Conservation (phyloP, 495 filamentous ascomycete genomes). For the Pyrenula aspistea region DNA sequence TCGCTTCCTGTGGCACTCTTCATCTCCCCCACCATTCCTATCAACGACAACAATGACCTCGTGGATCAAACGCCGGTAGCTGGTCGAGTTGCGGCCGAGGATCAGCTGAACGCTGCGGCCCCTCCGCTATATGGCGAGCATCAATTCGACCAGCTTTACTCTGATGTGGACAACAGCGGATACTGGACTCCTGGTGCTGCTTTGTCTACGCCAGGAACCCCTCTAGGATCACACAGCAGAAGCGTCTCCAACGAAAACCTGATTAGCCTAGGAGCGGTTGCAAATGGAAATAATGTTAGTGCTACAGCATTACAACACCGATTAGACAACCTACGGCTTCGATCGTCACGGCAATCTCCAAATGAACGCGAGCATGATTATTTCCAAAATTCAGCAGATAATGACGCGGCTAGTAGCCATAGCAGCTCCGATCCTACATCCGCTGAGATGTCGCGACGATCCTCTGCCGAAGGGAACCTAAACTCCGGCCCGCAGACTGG, state of each 20-base stretch:
- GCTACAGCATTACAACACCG: conserved; percentile 50
- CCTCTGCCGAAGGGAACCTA: conserved; percentile 46
- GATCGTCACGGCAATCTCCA: conserved; percentile 7
- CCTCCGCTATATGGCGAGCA: conserved; percentile 86
- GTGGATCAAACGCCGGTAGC: conserved; percentile 36
- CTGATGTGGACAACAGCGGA: conserved; percentile 63
- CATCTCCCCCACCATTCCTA: conserved; percentile 80
- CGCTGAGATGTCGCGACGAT: conserved; percentile 36
- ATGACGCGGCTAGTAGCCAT: conserved; percentile 17
- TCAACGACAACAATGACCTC: conserved; percentile 69
- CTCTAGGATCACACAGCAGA: conserved; percentile 62
- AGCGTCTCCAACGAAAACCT: conserved; percentile 72
- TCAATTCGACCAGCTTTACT: conserved; percentile 76
- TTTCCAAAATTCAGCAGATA: conserved; percentile 5
- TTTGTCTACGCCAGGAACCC: conserved; percentile 61
- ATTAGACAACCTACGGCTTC: conserved; percentile 43
- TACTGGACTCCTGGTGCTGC: conserved; percentile 62
- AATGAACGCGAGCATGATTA: conserved; percentile 6
- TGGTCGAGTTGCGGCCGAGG: conserved; percentile 20
- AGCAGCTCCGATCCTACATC: conserved; percentile 19
- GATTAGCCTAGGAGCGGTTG: conserved; percentile 44
- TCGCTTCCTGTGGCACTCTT: conserved; percentile 80
- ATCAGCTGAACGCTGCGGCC: conserved; percentile 40
- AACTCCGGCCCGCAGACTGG: conserved; percentile 26
- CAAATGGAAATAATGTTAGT: conserved; percentile 35